Evolutionary conservation across 2,329 filamentous ascomycete genomes (phyloP).

Genomic region (Periconia digitata): DNA sequence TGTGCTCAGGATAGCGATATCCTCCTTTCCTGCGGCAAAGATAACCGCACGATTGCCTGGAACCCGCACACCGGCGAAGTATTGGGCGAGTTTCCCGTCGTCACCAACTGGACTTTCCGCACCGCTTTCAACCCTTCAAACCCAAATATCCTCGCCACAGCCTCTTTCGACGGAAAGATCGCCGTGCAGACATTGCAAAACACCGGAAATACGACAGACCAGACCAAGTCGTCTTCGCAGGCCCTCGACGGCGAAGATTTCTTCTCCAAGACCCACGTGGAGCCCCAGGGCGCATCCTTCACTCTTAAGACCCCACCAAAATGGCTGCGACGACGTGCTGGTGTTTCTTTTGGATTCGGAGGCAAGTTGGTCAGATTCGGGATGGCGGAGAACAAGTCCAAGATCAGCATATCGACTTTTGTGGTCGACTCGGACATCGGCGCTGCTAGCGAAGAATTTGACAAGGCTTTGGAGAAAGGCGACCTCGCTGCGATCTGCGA

Average conservation of each 20-base stretch:
- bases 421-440: constrained; percentile 84
- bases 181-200: constrained; percentile 92
- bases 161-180: constrained; percentile 96
- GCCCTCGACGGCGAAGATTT: constrained; percentile 90
- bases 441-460: constrained; percentile 82
- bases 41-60: constrained; percentile 94
- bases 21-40: constrained; percentile 90
- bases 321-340: constrained; percentile 84
- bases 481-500: constrained; percentile 80
- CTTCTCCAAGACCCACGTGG: constrained; percentile 88
- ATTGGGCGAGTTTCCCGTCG: constrained; percentile 91
- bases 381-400: constrained; percentile 70
- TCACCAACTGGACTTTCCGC: constrained; percentile 99
- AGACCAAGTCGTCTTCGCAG: constrained; percentile 58
- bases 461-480: constrained; percentile 75
- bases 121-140: constrained; percentile 94
- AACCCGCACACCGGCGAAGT: constrained; percentile 88
- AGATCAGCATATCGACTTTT: constrained; percentile 82
- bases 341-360: constrained; percentile 92
- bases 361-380: constrained; percentile 84
- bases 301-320: constrained; percentile 81
- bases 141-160: constrained; percentile 87
- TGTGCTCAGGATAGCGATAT: constrained; percentile 88
- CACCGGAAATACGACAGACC: constrained; percentile 75
- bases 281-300: constrained; percentile 89